Evolutionary conservation across 2,329 filamentous ascomycete genomes (phyloP).

Genomic region (Trichoderma polysporum): DNA sequence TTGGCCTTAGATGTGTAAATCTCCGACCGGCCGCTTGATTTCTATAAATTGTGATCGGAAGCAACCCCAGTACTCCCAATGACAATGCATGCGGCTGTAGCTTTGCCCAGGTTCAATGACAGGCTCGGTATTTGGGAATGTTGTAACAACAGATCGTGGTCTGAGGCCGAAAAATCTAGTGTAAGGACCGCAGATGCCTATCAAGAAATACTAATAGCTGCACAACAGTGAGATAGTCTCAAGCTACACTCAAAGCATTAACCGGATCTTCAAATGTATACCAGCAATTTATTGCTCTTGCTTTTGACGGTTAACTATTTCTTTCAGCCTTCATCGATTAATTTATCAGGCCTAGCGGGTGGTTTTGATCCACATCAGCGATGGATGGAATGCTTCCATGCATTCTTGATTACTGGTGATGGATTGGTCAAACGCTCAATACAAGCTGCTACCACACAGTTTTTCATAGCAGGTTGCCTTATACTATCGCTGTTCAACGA

Average conservation of each 20-base stretch:
- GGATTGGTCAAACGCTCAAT: neutral
- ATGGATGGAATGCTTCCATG: neutral
- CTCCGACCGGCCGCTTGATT: neutral
- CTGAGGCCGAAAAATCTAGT: neutral
- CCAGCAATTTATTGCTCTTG: neutral
- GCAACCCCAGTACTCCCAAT: slow-evolving; percentile 10
- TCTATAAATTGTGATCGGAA: slow-evolving; percentile 8
- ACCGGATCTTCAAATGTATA: neutral
- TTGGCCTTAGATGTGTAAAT: neutral
- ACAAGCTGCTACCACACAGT: slow-evolving; percentile 1
- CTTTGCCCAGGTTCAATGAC: neutral
- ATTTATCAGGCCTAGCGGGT: neutral
- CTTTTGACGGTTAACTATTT: neutral
- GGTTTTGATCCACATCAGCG: neutral
- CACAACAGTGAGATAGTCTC: neutral
- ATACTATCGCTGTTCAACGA: neutral
- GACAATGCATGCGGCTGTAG: slow-evolving; percentile 1
- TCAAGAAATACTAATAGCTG: neutral
- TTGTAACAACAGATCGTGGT: neutral
- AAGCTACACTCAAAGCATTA: neutral
- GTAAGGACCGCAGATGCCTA: neutral
- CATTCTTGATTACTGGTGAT: neutral
- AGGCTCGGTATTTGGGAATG: slow-evolving; percentile 3
- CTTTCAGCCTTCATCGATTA: neutral
- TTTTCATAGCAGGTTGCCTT: neutral